Evolutionary conservation across 305 asterid species (phyloP), one percentile per base, ranked within the genome.

Genomic region (Fraxinus platypoda): DNA sequence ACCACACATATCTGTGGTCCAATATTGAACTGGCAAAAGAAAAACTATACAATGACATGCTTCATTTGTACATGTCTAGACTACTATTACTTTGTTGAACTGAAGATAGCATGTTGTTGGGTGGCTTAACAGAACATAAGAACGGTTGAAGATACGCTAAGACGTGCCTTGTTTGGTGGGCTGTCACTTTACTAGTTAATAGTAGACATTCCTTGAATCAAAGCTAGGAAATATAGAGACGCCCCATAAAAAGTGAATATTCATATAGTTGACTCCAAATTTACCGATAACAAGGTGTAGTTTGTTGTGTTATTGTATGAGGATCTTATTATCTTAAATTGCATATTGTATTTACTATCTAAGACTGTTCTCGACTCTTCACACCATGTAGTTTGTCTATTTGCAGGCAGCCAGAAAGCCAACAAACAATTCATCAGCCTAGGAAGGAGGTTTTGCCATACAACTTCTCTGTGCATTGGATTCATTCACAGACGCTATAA

Each of bases 391-490:
- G 3, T 62, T 21, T 62, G 62, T 7, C 43, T 64, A 8, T 77
- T 80, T 80, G 77, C 89, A 87, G 89, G 84, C 68, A 23, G 72
- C 72, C 33, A 62, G 71, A 80, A 59, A 81, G 84, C 75, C 38
- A 78, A 6, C 37, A 37, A 79, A 52, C 66, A 46, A 9, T 31
- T 71, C 74, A 72, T 76, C 71, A 73, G 21, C 57, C 82, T 46
- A 66, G 49, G 80, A 37, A 41, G 31, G 71, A 64, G 38, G 37
- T 70, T 71, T 81, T 86, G 34, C 31, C 38, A 31, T 75, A 35
- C 49, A 31, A 2, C 21, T 11, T 1, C 17, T 64, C 52, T 41
- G 7, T 46, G 64, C 41, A 77, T 38, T 64, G 68, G 8, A 82
- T 85, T 83, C 84, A 85, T 87, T 80, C 62, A 68, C 54, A 80